Percentiles rank a stretch among this genome's conserved stretches.
These are phyloP conservation scores for Pythium rhizo-oryzae DNA, from an alignment of 352 stramenopile species.

Conservation along the genomic window DNA sequence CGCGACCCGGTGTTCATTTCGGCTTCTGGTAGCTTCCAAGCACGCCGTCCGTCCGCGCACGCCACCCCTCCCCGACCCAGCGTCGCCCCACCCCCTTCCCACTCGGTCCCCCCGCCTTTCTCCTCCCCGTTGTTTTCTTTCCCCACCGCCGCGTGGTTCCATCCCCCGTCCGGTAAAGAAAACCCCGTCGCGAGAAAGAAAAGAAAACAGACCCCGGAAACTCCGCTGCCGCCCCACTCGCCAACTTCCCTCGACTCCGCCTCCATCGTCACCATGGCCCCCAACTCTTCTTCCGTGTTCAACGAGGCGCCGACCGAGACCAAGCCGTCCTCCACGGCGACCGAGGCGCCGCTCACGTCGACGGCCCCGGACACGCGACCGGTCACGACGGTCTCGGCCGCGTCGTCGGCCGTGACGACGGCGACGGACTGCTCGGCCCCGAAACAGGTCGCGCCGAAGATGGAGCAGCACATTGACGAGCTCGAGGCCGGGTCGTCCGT, in stretches of 20 bases:
- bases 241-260: slow-evolving; percentile 32
- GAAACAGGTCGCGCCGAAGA: slow-evolving; percentile 33
- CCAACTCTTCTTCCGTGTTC: slow-evolving; percentile 65
- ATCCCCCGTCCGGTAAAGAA: slow-evolving; percentile 21
- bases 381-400: slow-evolving; percentile 30
- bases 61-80: slow-evolving; percentile 3
- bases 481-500: slow-evolving; percentile 13
- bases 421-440: slow-evolving; percentile 31
- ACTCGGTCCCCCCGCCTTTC: background rate
- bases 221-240: slow-evolving; percentile 29
- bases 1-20: slow-evolving; percentile 32
- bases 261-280: slow-evolving; percentile 40
- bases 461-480: slow-evolving; percentile 32
- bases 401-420: slow-evolving; percentile 26
- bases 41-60: slow-evolving; percentile 21
- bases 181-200: slow-evolving; percentile 9
- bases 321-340: slow-evolving; percentile 45
- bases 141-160: slow-evolving; percentile 21
- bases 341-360: slow-evolving; percentile 35
- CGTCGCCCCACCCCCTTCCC: slow-evolving; percentile 10
- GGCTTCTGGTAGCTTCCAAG: slow-evolving; percentile 38
- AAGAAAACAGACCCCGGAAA: slow-evolving; percentile 17
- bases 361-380: slow-evolving; percentile 31
- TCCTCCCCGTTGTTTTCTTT: slow-evolving; percentile 19
- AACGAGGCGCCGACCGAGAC: slow-evolving; percentile 50